Percentiles rank a stretch among this genome's conserved stretches.
Evolutionary conservation across 164 flowering plant species (phyloP).

Genomic region (Magnolia sinica): DNA sequence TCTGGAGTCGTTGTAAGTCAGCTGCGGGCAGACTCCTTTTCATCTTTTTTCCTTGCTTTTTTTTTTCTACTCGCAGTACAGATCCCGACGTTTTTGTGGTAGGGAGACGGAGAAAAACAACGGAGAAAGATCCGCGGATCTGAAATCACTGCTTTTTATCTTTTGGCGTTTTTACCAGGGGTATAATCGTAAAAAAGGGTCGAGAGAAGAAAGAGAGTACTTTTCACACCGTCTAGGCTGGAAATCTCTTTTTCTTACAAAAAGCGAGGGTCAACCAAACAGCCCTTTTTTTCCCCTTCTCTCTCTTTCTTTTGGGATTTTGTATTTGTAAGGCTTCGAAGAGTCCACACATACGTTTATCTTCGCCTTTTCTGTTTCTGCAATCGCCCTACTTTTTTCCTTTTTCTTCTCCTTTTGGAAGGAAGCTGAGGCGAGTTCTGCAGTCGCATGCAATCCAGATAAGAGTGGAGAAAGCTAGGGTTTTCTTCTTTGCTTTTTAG

Average conservation of each 20-base stretch:
- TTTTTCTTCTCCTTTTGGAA: conserved; percentile 11
- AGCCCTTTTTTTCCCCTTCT: background rate
- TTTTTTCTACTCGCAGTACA: conserved; percentile 1
- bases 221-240: background rate
- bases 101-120: conserved; percentile 1
- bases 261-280: conserved; percentile 54
- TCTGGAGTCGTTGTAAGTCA: conserved; percentile 13
- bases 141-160: no score
- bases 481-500: conserved; percentile 10
- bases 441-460: conserved; percentile 37
- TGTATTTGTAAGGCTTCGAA: conserved; percentile 70
- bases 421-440: conserved; percentile 9
- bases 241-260: background rate
- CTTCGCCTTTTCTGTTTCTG: conserved; percentile 30
- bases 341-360: conserved; percentile 61
- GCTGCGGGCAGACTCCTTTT: conserved; percentile 1
- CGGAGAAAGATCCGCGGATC: background rate
- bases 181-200: background rate
- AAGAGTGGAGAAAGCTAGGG: background rate
- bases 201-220: background rate
- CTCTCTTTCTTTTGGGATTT: conserved; percentile 27
- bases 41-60: background rate
- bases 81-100: conserved; percentile 10
- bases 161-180: background rate
- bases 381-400: conserved; percentile 13